These are phyloP conservation scores for Dothideomycetes sp. DNA, from an alignment of 2,329 filamentous ascomycete genomes.

Conservation along the genomic window DNA sequence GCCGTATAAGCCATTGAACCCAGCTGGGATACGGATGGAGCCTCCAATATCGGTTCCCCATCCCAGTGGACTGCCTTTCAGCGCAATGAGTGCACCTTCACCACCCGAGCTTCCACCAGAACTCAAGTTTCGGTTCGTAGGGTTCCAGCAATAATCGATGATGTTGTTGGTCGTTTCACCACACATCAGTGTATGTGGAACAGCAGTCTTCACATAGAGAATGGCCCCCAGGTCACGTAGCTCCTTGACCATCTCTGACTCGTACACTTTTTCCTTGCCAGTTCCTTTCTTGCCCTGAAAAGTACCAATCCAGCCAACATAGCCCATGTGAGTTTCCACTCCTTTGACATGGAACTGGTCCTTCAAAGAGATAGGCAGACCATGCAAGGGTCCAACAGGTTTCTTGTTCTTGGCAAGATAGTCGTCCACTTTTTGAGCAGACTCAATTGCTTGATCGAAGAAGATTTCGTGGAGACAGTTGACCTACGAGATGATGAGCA, in stretches of 20 bases:
- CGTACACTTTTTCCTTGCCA: conserved; percentile 41
- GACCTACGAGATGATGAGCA: conserved; percentile 15
- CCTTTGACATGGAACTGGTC: conserved; percentile 42
- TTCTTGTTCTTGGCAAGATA: conserved; percentile 30
- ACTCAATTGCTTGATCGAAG: conserved; percentile 36
- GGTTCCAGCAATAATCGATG: conserved; percentile 49
- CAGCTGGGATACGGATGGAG: conserved; percentile 50
- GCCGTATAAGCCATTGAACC: conserved; percentile 50
- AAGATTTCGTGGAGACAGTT: conserved; percentile 40
- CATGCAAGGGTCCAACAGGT: conserved; percentile 39
- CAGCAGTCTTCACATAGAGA: conserved; percentile 47
- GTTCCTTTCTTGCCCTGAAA: conserved; percentile 47
- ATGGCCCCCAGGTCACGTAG: conserved; percentile 46
- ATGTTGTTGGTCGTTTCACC: conserved; percentile 55
- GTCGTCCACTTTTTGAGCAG: conserved; percentile 34
- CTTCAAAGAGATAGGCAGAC: conserved; percentile 40
- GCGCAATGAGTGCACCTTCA: conserved; percentile 48
- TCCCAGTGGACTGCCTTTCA: conserved; percentile 45
- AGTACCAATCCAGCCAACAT: conserved; percentile 56
- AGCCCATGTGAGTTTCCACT: conserved; percentile 47
- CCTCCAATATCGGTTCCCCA: conserved; percentile 52
- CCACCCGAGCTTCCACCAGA: conserved; percentile 51
- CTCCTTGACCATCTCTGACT: conserved; percentile 51
- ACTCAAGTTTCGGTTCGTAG: conserved; percentile 46
- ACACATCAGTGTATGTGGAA: conserved; percentile 48